Evolutionary conservation across 805 yeast genomes (phyloP).

Genomic region (Starmerella khaoyaiensis): DNA sequence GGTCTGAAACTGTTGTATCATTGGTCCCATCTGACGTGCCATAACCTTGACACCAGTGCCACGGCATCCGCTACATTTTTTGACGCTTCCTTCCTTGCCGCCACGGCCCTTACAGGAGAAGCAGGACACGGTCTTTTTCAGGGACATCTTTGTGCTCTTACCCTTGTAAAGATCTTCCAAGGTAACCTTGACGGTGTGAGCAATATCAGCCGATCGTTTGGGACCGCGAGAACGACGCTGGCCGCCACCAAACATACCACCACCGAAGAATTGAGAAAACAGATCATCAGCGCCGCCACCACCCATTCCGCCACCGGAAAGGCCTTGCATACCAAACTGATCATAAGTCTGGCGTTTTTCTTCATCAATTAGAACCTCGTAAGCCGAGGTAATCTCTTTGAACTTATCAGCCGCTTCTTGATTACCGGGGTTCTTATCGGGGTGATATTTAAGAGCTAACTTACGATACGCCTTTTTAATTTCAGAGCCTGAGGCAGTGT

Average conservation of each 20-base stretch:
- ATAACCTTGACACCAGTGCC: constrained; percentile 87
- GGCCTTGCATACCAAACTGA: constrained; percentile 84
- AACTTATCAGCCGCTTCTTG: constrained; percentile 89
- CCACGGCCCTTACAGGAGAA: constrained; percentile 86
- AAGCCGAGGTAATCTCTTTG: constrained; percentile 77
- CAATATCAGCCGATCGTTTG: constrained; percentile 77
- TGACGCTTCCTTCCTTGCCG: constrained; percentile 84
- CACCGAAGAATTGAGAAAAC: constrained; percentile 75
- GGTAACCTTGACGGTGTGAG: constrained; percentile 71
- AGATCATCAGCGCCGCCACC: constrained; percentile 63
- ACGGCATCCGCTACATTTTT: constrained; percentile 72
- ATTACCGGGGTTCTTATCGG: constrained; percentile 56
- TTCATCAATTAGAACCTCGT: constrained; percentile 71
- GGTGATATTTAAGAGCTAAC: constrained; percentile 61
- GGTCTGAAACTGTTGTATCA: constrained; percentile 95
- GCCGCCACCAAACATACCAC: constrained; percentile 42
- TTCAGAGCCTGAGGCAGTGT: constrained; percentile 38
- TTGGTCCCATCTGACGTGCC: constrained; percentile 98
- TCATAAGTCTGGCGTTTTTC: constrained; percentile 85
- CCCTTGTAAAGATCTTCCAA: constrained; percentile 47
- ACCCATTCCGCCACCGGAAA: constrained; percentile 58
- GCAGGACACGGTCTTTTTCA: constrained; percentile 85
- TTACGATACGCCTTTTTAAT: constrained; percentile 67
- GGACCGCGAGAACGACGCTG: constrained; percentile 71
- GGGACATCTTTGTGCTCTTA: constrained; percentile 82